Base-by-base conservation (phyloP, 768 basidiomycete species). In the Termitomyces sp. region DNA sequence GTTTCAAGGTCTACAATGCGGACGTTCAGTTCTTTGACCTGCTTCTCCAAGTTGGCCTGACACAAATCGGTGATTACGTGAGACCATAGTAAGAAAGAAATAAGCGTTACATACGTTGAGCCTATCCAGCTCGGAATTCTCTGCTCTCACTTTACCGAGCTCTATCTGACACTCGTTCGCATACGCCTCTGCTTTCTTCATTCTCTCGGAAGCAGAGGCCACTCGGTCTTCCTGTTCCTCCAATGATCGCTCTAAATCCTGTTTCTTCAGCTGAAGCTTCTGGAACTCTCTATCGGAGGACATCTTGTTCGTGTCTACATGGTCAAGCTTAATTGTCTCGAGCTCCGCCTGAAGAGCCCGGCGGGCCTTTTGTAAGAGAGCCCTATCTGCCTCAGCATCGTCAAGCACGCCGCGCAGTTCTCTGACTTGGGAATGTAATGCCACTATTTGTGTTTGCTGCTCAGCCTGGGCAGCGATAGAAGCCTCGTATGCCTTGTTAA, bases 1-100 rank as follows among this genome's bases (percentile, higher is more conserved):
- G 91, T 90, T 69, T 92, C 91, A 18, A 93, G 77, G 65, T 93
- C 92, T 9, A 90, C 84, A 55, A 94, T 84, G 41, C 86, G 87
- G 42, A 91, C 81, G 59, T 92, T 91, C 32, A 93, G 72, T 52
- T 93, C 92, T 66, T 92, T 92, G 66, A 89, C 78, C 66, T 91
- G 88, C 66, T 91, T 93, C 74, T 94, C 91, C 18, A 94, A 76
- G 60, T 79, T 83, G 12, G 89, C 90, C 92, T 94, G 41, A 9
- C 20, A 3, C 13, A 37, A 47, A 7, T 20, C 26, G 22, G 58
- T 41, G 4, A 16, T 18, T 36, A 41, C 55, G 31, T 36, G 37
- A 42, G 53, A 26, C 58, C 47, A 44, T 62, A 29, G 61, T 51
- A 27, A 18, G 37, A 24, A 9, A 16, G 29, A 51, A n/a, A 37